A percentile compares a stretch with the other conserved stretches of the same genome.
phyloP scores from a whole-genome alignment of 192 early-diverging fungal genomes.

The Coemansia sp. region DNA sequence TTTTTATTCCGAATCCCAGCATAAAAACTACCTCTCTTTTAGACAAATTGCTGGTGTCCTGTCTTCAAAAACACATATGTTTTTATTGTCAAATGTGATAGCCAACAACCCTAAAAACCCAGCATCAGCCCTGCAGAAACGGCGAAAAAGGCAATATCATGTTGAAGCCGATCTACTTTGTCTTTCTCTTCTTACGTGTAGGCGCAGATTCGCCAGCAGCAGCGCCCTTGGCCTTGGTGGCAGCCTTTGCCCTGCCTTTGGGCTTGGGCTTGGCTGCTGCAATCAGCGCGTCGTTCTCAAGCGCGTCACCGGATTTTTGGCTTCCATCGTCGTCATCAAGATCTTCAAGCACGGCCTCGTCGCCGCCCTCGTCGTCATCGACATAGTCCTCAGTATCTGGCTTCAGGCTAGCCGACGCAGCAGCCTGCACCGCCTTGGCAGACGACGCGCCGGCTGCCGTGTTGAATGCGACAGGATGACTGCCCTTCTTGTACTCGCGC shows the following conservation, averaged over 20 bases:
- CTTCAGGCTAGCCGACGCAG: slow-evolving; percentile 11
- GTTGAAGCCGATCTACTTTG: not conserved
- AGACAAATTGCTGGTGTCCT: too few relatives aligned
- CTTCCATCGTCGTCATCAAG: slow-evolving; percentile 11
- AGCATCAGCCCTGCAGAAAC: too few relatives aligned
- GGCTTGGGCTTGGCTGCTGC: slow-evolving; percentile 19
- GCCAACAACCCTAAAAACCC: too few relatives aligned
- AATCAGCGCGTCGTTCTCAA: slow-evolving; percentile 25
- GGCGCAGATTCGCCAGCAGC: slow-evolving; percentile 11
- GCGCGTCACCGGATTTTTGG: slow-evolving; percentile 7
- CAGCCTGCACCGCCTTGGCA: slow-evolving; percentile 16
- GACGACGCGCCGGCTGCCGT: slow-evolving; percentile 13
- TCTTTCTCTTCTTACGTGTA: slow-evolving; percentile 37
- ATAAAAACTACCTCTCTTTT: too few relatives aligned
- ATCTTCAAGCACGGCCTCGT: slow-evolving; percentile 9
- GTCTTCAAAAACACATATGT: too few relatives aligned
- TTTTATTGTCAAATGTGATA: too few relatives aligned
- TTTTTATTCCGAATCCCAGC: too few relatives aligned
- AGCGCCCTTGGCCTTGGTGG: slow-evolving; percentile 4
- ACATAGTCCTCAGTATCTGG: slow-evolving; percentile 34
- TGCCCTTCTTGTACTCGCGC: slow-evolving; percentile 58
- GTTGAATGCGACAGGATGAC: slow-evolving; percentile 39
- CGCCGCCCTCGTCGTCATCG: slow-evolving; percentile 22
- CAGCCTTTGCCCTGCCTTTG: slow-evolving; percentile 7
- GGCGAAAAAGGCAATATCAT: not conserved